These are phyloP conservation scores for Conringia planisiliqua DNA, from an alignment of 345 rosid species.

Conservation along the genomic window DNA sequence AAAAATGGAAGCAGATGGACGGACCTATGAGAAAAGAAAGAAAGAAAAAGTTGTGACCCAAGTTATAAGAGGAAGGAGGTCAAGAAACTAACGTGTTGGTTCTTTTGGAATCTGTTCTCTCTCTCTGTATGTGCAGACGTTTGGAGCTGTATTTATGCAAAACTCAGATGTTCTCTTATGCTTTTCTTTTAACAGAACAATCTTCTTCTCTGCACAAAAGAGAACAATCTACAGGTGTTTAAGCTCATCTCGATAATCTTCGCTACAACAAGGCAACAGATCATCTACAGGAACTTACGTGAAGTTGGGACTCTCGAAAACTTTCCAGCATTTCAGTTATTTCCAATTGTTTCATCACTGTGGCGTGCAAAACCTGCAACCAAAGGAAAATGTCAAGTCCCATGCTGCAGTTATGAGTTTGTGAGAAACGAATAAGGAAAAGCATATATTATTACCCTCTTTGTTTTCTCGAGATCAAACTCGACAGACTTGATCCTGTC, in stretches of 20 bases:
- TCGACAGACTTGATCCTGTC: conserved; percentile 87
- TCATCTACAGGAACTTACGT: conserved; percentile 52
- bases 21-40: not conserved
- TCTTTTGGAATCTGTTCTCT: not conserved
- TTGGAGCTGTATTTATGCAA: conserved; percentile 19
- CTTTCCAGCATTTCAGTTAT: conserved; percentile 60
- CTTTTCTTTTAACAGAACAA: conserved; percentile 22
- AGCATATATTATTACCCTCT: conserved; percentile 43
- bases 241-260: not conserved
- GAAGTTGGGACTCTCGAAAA: conserved; percentile 53
- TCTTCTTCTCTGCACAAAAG: conserved; percentile 32
- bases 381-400: not conserved
- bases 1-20: conserved; percentile 17
- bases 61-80: conserved; percentile 11
- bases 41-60: not conserved
- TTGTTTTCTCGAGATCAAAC: conserved; percentile 87
- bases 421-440: not conserved
- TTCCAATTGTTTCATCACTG: conserved; percentile 76
- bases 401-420: not conserved
- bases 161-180: conserved; percentile 26
- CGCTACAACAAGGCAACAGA: not conserved
- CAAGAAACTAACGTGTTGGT: conserved; percentile 17
- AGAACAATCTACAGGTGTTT: not conserved
- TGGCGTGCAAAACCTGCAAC: conserved; percentile 65
- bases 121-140: conserved; percentile 23